phyloP scores from a whole-genome alignment of 2,329 filamentous ascomycete species.

The Pseudofabraea citricarpa region DNA sequence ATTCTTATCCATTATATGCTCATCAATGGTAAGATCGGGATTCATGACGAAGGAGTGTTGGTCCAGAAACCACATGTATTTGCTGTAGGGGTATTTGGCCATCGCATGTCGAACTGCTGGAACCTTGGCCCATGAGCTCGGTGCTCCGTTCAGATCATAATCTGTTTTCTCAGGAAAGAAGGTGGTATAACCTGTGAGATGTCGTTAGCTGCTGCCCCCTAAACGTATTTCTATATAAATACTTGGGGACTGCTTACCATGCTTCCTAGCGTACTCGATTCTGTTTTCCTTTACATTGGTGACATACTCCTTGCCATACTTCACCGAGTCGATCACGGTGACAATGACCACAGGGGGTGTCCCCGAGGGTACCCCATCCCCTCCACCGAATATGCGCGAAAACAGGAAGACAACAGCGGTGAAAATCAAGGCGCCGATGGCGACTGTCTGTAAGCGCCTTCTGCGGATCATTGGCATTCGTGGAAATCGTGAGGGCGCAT shows the following conservation, averaged over 20 bases:
- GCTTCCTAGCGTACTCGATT: constrained; percentile 75
- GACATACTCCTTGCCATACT: constrained; percentile 61
- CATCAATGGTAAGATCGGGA: constrained; percentile 62
- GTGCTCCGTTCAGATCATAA: constrained; percentile 62
- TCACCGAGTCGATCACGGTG: constrained; percentile 69
- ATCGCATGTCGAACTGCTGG: constrained; percentile 88
- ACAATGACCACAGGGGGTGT: constrained; percentile 70
- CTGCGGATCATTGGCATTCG: constrained; percentile 51
- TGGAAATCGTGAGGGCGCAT: constrained; percentile 53
- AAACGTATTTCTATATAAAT: too few species aligned
- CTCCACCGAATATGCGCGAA: constrained; percentile 29
- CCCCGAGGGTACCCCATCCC: constrained; percentile 40
- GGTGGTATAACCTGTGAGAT: constrained; percentile 67
- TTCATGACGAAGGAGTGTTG: constrained; percentile 88
- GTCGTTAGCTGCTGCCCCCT: constrained; percentile 18
- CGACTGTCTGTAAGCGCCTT: constrained; percentile 56
- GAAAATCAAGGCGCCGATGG: constrained; percentile 35
- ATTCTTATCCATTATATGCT: constrained; percentile 62
- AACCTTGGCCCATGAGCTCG: constrained; percentile 69
- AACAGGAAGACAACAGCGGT: constrained; percentile 54
- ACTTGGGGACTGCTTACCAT: constrained; percentile 60
- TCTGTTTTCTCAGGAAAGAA: constrained; percentile 76
- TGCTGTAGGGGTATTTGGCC: constrained; percentile 69
- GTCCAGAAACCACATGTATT: constrained; percentile 84
- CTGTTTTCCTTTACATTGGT: constrained; percentile 77